Evolutionary conservation across 2,329 filamentous ascomycete species (phyloP), one percentile per base, ranked within the genome.

Genomic region (Diaporthe nobilis): DNA sequence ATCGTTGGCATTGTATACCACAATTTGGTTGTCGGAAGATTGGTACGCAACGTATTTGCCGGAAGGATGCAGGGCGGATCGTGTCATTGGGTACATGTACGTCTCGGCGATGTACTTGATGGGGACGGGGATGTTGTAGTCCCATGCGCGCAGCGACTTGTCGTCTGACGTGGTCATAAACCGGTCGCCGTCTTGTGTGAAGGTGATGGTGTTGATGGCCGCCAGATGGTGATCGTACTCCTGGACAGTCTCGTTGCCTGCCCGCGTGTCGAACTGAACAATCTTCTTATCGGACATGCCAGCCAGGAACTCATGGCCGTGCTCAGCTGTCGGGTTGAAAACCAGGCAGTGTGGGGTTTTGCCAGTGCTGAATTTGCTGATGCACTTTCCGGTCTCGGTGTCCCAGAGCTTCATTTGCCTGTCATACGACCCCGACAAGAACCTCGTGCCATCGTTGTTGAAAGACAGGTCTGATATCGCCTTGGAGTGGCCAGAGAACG

Each of bases 281-380:
- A 99, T 99, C 88, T 98, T 98, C 88, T 99, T 99, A 85, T 99
- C 96, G 51, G 95, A 97, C 95, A 98, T 97, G 81, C 97, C 97
- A 1, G 95, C 96, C 74, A 99, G 86, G 85, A 99, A 99, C 84
- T 98, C 96, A 83, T 97, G 94, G 12, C 93, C 91, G 79, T 93
- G 92, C 72, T 94, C 92, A 0, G 90, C 87, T 67, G 92, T 91
- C 0, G 96, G 96, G 85, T 98, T 98, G 89, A 98, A 98, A 79
- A 94, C 93, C 79, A 99, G 89, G 71, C 98, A 96, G 82, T 99
- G 97, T 7, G 97, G 96, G 20, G 95, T 98, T 87, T 97, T 98
- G 82, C 96, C 96, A 0, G 95, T 98, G 25, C 93, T 95, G 87
- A 98, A 99, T 75, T 95, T 95, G 81, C 92, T 93, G 79, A 98